Conservation (phyloP, 345 rosid species). For the Dipteronia sinensis region DNA sequence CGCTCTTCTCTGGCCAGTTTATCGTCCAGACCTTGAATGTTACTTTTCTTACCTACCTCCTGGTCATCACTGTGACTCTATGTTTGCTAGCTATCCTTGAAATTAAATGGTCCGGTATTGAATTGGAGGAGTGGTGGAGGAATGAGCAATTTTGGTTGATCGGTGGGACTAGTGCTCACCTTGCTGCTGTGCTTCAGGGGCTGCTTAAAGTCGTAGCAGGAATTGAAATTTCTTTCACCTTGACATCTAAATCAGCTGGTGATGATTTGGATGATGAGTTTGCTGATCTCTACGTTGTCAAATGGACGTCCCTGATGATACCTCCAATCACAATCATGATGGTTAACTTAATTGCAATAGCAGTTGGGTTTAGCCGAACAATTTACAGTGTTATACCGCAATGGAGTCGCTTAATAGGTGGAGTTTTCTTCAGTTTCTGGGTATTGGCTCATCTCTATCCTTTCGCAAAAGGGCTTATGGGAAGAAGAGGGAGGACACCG, state of each 20-base stretch:
- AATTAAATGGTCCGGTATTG: constrained; percentile 97
- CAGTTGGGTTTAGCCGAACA: constrained; percentile 92
- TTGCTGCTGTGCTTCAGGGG: constrained; percentile 96
- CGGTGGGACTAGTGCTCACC: constrained; percentile 96
- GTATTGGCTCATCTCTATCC: constrained; percentile 99
- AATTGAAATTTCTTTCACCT: constrained; percentile 88
- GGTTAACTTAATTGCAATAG: constrained; percentile 87
- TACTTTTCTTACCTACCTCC: constrained; percentile 83
- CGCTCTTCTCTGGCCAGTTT: constrained; percentile 97
- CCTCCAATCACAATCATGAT: constrained; percentile 93
- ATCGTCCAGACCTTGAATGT: constrained; percentile 81
- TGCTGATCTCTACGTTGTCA: constrained; percentile 82
- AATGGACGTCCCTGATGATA: constrained; percentile 89
- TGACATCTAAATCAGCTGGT: constrained; percentile 84
- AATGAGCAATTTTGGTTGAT: constrained; percentile 98
- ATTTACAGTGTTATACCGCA: constrained; percentile 81
- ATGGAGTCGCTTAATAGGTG: constrained; percentile 88
- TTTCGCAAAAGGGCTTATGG: constrained; percentile 96
- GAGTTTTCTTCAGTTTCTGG: constrained; percentile 99
- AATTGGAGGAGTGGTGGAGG: constrained; percentile 97
- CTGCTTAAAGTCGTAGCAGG: constrained; percentile 89
- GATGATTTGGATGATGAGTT: constrained; percentile 93
- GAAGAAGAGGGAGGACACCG: constrained; percentile 95
- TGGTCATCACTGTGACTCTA: constrained; percentile 71
- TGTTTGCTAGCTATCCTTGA: constrained; percentile 84